Evolutionary conservation across 2,329 filamentous ascomycete species (phyloP).

Genomic region (Triangularia setosa): DNA sequence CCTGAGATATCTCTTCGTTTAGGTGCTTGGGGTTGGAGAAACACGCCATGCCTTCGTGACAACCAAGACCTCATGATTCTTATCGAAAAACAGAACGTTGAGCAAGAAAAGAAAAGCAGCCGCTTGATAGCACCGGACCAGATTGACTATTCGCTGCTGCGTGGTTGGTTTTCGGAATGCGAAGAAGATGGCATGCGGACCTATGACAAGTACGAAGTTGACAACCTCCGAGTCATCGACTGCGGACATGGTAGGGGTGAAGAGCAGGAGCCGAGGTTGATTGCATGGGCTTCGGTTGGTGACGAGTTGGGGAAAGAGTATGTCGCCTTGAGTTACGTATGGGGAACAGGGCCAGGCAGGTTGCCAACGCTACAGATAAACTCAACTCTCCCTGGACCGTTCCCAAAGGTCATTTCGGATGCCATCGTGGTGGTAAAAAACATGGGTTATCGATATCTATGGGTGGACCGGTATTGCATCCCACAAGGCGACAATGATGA

Average conservation of each 20-base stretch:
- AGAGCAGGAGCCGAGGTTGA: neutral
- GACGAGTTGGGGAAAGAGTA: neutral
- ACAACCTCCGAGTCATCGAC: neutral
- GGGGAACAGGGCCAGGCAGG: neutral
- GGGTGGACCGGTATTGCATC: slow-evolving; percentile 32
- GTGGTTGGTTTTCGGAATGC: neutral
- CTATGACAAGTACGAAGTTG: neutral
- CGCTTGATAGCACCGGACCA: neutral
- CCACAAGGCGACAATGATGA: slow-evolving; percentile 16
- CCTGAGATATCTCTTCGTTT: neutral
- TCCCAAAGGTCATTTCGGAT: slow-evolving; percentile 21
- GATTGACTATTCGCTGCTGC: neutral
- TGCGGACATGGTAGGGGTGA: neutral
- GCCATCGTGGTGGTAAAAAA: slow-evolving; percentile 21
- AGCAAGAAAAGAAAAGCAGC: neutral
- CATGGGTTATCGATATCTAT: slow-evolving; percentile 27
- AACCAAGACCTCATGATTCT: neutral
- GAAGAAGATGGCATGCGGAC: neutral
- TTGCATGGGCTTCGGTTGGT: neutral
- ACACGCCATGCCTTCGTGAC: neutral
- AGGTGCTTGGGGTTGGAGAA: neutral
- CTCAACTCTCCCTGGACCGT: neutral
- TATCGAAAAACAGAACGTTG: neutral
- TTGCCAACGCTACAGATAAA: neutral
- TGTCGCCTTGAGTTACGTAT: slow-evolving; percentile 7